A percentile compares a stretch with the other conserved stretches of the same genome.
Evolutionary conservation across 228 moss, liverwort and hornwort species (phyloP).

Genomic region (Sphagnum magellanicum): DNA sequence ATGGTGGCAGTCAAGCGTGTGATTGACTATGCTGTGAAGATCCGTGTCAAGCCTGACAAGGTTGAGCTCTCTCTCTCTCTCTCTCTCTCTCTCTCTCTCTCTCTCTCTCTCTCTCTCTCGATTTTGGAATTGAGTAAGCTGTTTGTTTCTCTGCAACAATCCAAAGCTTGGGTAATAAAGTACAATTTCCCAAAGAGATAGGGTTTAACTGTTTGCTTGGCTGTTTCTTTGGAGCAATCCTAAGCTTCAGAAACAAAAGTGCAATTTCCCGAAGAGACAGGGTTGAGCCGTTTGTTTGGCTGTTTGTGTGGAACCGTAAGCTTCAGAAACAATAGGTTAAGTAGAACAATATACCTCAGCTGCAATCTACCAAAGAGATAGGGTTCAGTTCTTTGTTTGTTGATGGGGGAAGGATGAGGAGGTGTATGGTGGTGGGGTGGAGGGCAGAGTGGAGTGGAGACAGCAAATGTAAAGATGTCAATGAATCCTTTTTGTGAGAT

Average conservation of each 20-base stretch:
- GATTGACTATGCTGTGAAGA: slow-evolving; percentile 93
- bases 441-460: slow-evolving; percentile 84
- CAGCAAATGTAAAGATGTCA: slow-evolving; percentile 94
- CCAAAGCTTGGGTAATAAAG: neutral
- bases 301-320: too few species aligned
- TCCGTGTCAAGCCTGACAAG: slow-evolving; percentile 89
- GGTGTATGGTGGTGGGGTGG: neutral
- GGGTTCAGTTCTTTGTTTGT: neutral
- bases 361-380: too few species aligned
- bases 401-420: neutral
- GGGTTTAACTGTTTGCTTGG: neutral
- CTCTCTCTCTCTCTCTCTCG: too few species aligned
- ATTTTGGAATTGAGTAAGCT: neutral
- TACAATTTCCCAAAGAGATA: neutral
- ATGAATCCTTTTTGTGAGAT: slow-evolving; percentile 99
- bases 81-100: too few species aligned
- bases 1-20: slow-evolving; percentile 98
- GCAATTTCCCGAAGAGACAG: too few species aligned
- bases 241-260: neutral
- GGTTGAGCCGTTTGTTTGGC: too few species aligned
- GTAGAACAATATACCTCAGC: too few species aligned
- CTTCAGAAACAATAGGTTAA: too few species aligned
- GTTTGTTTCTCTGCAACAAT: neutral
- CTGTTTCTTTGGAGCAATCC: neutral
- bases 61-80: slow-evolving; percentile 13